A percentile compares a stretch with the other conserved stretches of the same genome.
These are phyloP conservation scores for Myxozyma sirexii DNA, from an alignment of 805 yeast genomes.

Conservation along the genomic window DNA sequence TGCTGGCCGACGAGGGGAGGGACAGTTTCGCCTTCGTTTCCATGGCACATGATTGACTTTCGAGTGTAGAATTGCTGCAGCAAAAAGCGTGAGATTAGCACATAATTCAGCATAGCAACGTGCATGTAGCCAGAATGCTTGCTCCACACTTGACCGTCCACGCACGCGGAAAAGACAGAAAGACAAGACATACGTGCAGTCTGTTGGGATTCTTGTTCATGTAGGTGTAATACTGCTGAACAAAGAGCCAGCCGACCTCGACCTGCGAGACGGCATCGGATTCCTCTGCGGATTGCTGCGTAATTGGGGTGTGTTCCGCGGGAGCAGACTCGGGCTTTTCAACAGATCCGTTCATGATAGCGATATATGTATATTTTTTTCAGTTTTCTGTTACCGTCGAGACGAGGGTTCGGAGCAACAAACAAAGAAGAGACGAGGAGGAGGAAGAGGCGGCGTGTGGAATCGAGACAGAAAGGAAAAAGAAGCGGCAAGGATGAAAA, in stretches of 20 bases:
- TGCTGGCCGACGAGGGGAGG: constrained; percentile 39
- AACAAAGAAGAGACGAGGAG: no score
- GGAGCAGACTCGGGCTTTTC: not conserved
- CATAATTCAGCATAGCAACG: not conserved
- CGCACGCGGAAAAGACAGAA: not conserved
- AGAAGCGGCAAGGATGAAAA: not conserved
- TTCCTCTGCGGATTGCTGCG: constrained; percentile 2
- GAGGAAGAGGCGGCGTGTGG: no score
- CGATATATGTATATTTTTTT: not conserved
- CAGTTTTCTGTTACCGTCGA: not conserved
- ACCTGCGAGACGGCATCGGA: constrained; percentile 30
- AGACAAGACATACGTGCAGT: constrained; percentile 38
- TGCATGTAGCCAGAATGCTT: no score
- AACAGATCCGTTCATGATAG: constrained; percentile 12
- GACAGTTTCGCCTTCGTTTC: constrained; percentile 44
- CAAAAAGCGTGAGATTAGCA: not conserved
- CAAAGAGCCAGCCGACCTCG: constrained; percentile 47
- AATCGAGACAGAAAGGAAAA: no score
- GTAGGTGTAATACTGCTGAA: constrained; percentile 45
- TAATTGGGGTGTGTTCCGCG: not conserved
- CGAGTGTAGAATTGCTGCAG: constrained; percentile 43
- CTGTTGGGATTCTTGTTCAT: constrained; percentile 41
- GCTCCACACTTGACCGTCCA: no score
- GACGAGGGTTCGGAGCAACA: not conserved
- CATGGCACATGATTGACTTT: constrained; percentile 44